Evolutionary conservation across 2,329 filamentous ascomycete genomes (phyloP).

Genomic region (Knufia petricola): DNA sequence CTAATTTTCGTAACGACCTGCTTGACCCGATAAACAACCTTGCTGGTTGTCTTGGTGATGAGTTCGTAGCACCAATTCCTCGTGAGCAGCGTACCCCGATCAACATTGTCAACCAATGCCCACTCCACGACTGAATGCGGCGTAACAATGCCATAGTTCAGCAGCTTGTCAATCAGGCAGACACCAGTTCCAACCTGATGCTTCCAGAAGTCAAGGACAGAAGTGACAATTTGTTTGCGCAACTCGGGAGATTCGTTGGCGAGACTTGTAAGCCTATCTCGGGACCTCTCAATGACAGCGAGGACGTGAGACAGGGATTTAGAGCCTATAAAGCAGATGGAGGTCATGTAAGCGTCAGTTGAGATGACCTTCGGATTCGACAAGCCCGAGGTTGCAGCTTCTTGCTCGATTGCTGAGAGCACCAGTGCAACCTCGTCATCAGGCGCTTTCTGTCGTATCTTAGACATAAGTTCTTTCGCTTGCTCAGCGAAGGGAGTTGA

Average conservation of each 20-base stretch:
- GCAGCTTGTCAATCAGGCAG: slow-evolving; percentile 87
- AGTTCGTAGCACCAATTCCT: slow-evolving; percentile 79
- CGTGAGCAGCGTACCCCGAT: slow-evolving; percentile 58
- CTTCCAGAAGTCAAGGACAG: slow-evolving; percentile 86
- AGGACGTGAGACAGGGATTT: slow-evolving; percentile 95
- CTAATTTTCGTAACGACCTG: slow-evolving; percentile 61
- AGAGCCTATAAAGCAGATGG: slow-evolving; percentile 84
- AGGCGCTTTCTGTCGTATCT: slow-evolving; percentile 73
- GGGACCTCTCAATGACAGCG: slow-evolving; percentile 89
- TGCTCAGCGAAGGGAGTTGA: slow-evolving; percentile 71
- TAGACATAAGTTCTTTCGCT: slow-evolving; percentile 68
- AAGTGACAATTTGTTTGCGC: slow-evolving; percentile 77
- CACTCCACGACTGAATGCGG: slow-evolving; percentile 80
- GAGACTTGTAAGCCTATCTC: slow-evolving; percentile 73
- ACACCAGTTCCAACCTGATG: slow-evolving; percentile 86
- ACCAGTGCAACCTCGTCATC: slow-evolving; percentile 79
- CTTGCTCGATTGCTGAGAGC: slow-evolving; percentile 70
- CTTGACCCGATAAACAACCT: slow-evolving; percentile 77
- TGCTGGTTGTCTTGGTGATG: slow-evolving; percentile 75
- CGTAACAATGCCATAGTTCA: slow-evolving; percentile 92
- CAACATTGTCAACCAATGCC: slow-evolving; percentile 62
- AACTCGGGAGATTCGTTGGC: slow-evolving; percentile 65
- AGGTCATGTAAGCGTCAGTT: slow-evolving; percentile 87
- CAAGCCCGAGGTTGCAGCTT: slow-evolving; percentile 58
- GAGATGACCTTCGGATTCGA: slow-evolving; percentile 70